Conservation (phyloP, 108 stramenopile species). For the Nitzschia inconspicua region DNA sequence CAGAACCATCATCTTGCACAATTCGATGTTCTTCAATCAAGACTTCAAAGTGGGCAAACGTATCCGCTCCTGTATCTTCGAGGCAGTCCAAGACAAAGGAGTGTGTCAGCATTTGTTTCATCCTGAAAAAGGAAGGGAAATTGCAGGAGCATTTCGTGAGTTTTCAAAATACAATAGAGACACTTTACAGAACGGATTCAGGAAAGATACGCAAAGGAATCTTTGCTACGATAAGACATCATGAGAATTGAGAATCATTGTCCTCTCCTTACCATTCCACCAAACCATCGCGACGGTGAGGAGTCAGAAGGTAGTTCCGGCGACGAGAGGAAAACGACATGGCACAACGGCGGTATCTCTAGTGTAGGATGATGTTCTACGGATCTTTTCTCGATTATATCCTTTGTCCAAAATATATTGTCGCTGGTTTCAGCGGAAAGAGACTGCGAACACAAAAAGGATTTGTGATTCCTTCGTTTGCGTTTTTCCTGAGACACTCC, state of each 20-base stretch:
- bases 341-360: too few relatives aligned
- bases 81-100: constrained; percentile 85
- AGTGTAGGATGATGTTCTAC: too few relatives aligned
- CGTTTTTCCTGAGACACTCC: too few relatives aligned
- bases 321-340: constrained; percentile 87
- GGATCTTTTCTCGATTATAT: too few relatives aligned
- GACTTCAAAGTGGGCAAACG: constrained; percentile 86
- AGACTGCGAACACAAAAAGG: too few relatives aligned
- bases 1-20: constrained; percentile 9
- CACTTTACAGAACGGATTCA: neutral
- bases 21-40: constrained; percentile 85
- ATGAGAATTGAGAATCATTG: neutral
- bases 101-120: constrained; percentile 91
- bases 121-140: constrained; percentile 37
- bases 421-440: too few relatives aligned
- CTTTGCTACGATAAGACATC: neutral
- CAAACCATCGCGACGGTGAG: constrained; percentile 86
- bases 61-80: constrained; percentile 79
- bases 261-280: constrained; percentile 75
- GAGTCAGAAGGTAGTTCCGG: constrained; percentile 86
- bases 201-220: neutral
- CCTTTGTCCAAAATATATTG: too few relatives aligned
- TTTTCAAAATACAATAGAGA: neutral
- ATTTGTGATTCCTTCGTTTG: too few relatives aligned
- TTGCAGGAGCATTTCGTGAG: neutral